Conservation (phyloP, 2,329 filamentous ascomycete genomes). For the Anthostomella pinea region DNA sequence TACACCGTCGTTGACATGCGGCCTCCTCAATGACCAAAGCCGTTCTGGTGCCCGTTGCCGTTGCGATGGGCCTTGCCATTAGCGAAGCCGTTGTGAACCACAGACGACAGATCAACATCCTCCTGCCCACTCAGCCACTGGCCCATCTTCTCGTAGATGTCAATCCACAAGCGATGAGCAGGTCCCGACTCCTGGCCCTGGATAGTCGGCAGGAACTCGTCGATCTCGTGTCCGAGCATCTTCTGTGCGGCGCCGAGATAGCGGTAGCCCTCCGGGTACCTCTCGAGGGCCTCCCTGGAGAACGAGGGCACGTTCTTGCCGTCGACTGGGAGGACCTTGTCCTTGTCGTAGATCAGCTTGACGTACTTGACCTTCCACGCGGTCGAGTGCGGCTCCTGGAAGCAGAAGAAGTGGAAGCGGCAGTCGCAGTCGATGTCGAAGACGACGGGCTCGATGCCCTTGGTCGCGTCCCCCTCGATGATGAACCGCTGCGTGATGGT, state of each 20-base stretch:
- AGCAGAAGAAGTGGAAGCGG: conserved; percentile 48
- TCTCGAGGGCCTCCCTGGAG: conserved; percentile 34
- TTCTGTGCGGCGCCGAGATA: conserved; percentile 46
- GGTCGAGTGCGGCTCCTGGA: conserved; percentile 24
- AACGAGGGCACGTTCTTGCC: conserved; percentile 39
- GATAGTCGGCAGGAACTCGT: conserved; percentile 39
- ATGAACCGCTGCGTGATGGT: conserved; percentile 51
- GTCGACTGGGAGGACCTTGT: conserved; percentile 46
- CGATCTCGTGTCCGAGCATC: conserved; percentile 43
- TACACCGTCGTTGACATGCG: no score
- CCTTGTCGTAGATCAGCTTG: conserved; percentile 50
- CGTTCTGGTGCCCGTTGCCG: conserved; percentile 1
- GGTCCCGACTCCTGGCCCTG: conserved; percentile 24
- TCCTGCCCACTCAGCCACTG: conserved; percentile 27
- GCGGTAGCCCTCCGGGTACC: conserved; percentile 44
- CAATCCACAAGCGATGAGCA: conserved; percentile 31
- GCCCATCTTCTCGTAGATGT: conserved; percentile 41
- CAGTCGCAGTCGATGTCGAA: conserved; percentile 51
- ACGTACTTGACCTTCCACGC: conserved; percentile 43
- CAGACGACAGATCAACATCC: conserved; percentile 27
- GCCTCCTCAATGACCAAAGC: conserved; percentile 1
- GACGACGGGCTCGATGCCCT: conserved; percentile 30
- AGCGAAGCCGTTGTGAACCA: neutral
- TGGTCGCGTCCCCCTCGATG: conserved; percentile 14
- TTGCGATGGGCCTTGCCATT: conserved; percentile 10